A percentile compares a stretch with the other conserved stretches of the same genome.
phyloP scores from a whole-genome alignment of 306 rosid species.

The Pueraria montana region DNA sequence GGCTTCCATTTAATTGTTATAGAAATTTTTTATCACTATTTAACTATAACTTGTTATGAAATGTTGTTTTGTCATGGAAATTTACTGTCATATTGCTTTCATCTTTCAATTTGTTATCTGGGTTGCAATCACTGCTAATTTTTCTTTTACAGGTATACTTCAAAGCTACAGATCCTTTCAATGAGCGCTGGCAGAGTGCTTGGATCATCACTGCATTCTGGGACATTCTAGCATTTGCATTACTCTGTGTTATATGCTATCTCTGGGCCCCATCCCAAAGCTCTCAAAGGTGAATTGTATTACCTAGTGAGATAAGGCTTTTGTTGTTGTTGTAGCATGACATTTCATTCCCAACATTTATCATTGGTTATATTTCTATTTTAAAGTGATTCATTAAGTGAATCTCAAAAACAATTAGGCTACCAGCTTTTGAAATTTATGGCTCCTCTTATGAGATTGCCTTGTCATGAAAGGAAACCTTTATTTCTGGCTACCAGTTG shows the following conservation, averaged over 20 bases:
- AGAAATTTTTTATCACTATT: conserved; percentile 27
- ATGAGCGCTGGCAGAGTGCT: conserved; percentile 97
- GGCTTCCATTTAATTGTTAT: conserved; percentile 25
- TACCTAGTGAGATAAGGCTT: not conserved
- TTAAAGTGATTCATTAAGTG: conserved; percentile 28
- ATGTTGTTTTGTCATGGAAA: conserved; percentile 31
- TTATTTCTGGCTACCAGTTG: conserved; percentile 17
- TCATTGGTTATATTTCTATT: conserved; percentile 28
- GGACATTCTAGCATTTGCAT: conserved; percentile 85
- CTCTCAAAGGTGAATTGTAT: conserved; percentile 79
- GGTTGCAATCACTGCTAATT: conserved; percentile 32
- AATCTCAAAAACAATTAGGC: conserved; percentile 35
- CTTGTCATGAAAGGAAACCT: conserved; percentile 39
- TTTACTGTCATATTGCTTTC: not conserved
- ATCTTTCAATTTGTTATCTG: conserved; percentile 14
- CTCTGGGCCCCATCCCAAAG: conserved; percentile 99
- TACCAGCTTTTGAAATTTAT: conserved; percentile 34
- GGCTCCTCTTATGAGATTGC: conserved; percentile 18
- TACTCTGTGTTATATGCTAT: conserved; percentile 89
- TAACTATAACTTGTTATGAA: conserved; percentile 13
- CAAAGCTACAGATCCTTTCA: conserved; percentile 98
- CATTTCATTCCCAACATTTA: conserved; percentile 22
- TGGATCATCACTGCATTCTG: conserved; percentile 98
- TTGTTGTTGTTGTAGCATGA: conserved; percentile 2
- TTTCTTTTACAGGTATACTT: conserved; percentile 75